Evolutionary conservation across 441 rosid genomes (phyloP).

Genomic region (Dalechampia spathulata): DNA sequence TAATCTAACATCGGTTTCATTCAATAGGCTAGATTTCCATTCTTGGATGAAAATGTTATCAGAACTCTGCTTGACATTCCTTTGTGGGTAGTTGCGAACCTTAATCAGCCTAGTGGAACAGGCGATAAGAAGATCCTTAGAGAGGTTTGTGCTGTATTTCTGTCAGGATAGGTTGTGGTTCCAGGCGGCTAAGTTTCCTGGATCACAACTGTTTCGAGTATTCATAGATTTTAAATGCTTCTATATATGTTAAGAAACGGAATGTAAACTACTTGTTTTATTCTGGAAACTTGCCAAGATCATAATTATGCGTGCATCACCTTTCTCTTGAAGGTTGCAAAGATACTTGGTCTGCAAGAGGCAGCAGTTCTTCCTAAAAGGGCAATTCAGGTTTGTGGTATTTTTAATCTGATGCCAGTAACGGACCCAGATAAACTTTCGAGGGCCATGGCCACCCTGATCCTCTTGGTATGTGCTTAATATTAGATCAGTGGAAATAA

Average conservation of each 20-base stretch:
- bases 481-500: too few relatives aligned
- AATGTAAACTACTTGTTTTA: too few relatives aligned
- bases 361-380: slow-evolving; percentile 75
- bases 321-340: slow-evolving; percentile 57
- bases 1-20: slow-evolving; percentile 6
- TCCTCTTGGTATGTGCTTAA: too few relatives aligned
- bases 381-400: slow-evolving; percentile 72
- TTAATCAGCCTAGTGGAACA: slow-evolving; percentile 75
- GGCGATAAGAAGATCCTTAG: slow-evolving; percentile 93
- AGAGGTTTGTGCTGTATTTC: slow-evolving; percentile 41
- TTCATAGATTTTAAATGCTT: too few relatives aligned
- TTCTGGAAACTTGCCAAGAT: too few relatives aligned
- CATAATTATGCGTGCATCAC: too few relatives aligned
- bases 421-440: too few relatives aligned
- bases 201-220: too few relatives aligned
- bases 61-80: slow-evolving; percentile 69
- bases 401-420: neutral
- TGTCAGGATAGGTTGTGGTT: too few relatives aligned
- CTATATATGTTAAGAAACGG: too few relatives aligned
- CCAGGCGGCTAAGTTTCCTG: too few relatives aligned
- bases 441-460: too few relatives aligned
- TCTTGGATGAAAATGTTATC: slow-evolving; percentile 88
- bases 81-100: slow-evolving; percentile 78
- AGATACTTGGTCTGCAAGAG: slow-evolving; percentile 65
- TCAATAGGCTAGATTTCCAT: slow-evolving; percentile 79